phyloP scores from a whole-genome alignment of 306 rosid species.

The Ormosia semicastrata region DNA sequence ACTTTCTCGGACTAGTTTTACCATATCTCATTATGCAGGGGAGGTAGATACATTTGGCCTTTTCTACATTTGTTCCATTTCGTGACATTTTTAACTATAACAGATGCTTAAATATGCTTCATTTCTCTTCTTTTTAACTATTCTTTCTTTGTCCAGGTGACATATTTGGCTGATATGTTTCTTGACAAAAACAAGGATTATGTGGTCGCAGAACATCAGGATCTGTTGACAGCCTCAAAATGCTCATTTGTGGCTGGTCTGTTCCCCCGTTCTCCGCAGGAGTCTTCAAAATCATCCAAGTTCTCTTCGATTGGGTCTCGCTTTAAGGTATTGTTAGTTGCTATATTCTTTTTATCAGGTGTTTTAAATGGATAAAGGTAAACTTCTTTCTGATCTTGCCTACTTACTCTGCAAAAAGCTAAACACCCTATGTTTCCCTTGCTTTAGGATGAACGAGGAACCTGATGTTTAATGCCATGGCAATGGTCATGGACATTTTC shows the following conservation, averaged over 20 bases:
- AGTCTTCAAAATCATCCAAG: slow-evolving; percentile 89
- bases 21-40: slow-evolving; percentile 95
- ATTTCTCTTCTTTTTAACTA: slow-evolving; percentile 14
- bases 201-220: slow-evolving; percentile 98
- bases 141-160: slow-evolving; percentile 60
- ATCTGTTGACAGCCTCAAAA: slow-evolving; percentile 78
- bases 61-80: neutral
- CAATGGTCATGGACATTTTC: neutral
- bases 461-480: neutral
- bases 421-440: neutral
- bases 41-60: slow-evolving; percentile 62
- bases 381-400: neutral
- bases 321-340: slow-evolving; percentile 64
- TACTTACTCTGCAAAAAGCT: neutral
- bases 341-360: slow-evolving; percentile 12
- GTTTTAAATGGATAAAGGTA: neutral
- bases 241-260: slow-evolving; percentile 89
- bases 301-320: slow-evolving; percentile 99
- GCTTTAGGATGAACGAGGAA: neutral
- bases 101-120: slow-evolving; percentile 8
- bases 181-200: slow-evolving; percentile 99
- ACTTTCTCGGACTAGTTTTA: slow-evolving; percentile 96
- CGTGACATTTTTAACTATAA: neutral
- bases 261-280: slow-evolving; percentile 86
- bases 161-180: slow-evolving; percentile 89